Percentiles rank a stretch among this genome's conserved stretches.
phyloP scores from a whole-genome alignment of 768 basidiomycete species.

The Termitomyces titanicus region DNA sequence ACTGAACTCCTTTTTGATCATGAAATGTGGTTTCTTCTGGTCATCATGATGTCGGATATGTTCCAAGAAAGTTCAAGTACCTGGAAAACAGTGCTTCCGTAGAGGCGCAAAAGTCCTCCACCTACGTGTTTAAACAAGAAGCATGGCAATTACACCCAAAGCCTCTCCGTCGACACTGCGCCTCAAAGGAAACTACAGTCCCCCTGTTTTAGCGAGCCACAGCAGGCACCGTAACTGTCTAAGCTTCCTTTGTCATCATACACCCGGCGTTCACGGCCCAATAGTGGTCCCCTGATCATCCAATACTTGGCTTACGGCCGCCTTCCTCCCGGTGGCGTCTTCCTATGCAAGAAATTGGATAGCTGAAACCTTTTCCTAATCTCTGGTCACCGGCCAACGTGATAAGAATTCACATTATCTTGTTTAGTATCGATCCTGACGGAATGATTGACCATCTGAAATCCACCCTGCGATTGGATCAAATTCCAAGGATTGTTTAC shows the following conservation, averaged over 20 bases:
- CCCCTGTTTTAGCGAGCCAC: conserved; percentile 9
- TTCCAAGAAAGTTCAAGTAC: not conserved
- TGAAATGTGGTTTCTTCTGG: not conserved
- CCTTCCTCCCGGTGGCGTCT: conserved; percentile 11
- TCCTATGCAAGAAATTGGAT: not conserved
- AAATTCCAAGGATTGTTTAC: not conserved
- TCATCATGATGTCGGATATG: not conserved
- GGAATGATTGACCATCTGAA: not conserved
- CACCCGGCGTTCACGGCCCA: conserved; percentile 10
- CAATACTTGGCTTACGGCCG: conserved; percentile 5
- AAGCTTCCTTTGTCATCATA: conserved; percentile 1
- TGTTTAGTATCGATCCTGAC: not conserved
- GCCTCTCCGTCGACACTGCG: not conserved
- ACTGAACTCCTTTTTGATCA: not conserved
- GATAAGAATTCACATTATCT: not conserved
- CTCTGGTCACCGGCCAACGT: conserved; percentile 1
- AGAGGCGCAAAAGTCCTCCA: not conserved
- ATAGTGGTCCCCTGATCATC: not conserved
- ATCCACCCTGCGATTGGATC: not conserved
- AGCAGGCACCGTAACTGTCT: not conserved
- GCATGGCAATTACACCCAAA: not conserved
- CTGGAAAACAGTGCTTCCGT: not conserved
- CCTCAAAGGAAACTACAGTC: not conserved
- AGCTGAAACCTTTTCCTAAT: not conserved
- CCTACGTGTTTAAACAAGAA: not conserved